A percentile compares a stretch with the other conserved stretches of the same genome.
phyloP scores from a whole-genome alignment of 768 basidiomycete genomes.

The Phallus indusiatus region DNA sequence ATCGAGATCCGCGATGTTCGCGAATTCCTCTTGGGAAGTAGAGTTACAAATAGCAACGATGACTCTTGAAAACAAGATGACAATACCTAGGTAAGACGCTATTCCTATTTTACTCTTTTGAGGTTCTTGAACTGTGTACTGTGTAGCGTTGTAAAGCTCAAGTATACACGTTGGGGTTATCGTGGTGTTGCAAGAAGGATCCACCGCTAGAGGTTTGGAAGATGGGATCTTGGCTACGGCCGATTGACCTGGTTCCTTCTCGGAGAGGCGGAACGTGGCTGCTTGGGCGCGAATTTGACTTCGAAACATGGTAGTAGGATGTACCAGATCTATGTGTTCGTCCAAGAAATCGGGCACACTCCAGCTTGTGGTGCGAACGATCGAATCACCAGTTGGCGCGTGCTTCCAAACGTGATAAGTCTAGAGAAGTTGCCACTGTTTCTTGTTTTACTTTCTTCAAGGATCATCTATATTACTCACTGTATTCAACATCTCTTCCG shows the following conservation, averaged over 20 bases:
- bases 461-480: constrained; percentile 31
- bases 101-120: constrained; percentile 24
- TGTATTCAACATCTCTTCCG: constrained; percentile 64
- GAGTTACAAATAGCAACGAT: neutral
- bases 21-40: constrained; percentile 1
- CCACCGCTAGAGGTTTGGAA: neutral
- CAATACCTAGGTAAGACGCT: constrained; percentile 26
- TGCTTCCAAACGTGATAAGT: constrained; percentile 58
- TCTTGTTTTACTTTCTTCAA: no score
- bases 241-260: constrained; percentile 2
- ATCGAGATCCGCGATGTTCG: constrained; percentile 17
- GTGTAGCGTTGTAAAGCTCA: constrained; percentile 25
- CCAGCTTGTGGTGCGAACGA: constrained; percentile 62
- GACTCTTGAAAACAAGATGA: constrained; percentile 1
- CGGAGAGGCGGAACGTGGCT: neutral
- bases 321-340: constrained; percentile 54
- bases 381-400: constrained; percentile 36
- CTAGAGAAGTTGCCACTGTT: no score
- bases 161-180: constrained; percentile 25
- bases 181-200: constrained; percentile 21
- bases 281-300: constrained; percentile 15
- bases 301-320: constrained; percentile 64
- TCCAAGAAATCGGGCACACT: constrained; percentile 52
- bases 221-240: neutral
- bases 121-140: constrained; percentile 17